phyloP scores from a whole-genome alignment of 179 eudicot genomes.

The Silene coronaria region DNA sequence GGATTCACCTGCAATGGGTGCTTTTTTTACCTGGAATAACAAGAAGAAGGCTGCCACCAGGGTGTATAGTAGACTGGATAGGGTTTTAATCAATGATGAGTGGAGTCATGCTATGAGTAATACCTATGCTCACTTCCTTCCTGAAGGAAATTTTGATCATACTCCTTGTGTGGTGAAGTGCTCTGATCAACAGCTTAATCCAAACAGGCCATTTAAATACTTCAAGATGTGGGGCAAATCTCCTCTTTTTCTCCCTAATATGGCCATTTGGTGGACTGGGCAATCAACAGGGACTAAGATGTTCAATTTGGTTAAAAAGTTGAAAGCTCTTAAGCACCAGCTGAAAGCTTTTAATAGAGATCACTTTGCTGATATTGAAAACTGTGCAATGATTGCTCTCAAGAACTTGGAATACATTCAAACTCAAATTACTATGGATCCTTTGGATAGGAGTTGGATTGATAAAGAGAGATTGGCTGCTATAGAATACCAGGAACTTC shows the following conservation, averaged over 20 bases:
- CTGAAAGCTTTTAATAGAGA: too few relatives aligned
- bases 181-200: background rate
- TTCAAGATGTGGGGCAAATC: background rate
- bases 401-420: too few relatives aligned
- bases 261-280: background rate
- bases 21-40: too few relatives aligned
- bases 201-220: background rate
- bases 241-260: background rate
- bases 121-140: background rate
- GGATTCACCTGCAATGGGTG: too few relatives aligned
- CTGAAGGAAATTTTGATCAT: background rate
- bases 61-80: background rate
- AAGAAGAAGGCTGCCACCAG: too few relatives aligned
- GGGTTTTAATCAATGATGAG: background rate
- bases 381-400: too few relatives aligned
- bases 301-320: background rate
- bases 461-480: background rate
- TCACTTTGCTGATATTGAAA: too few relatives aligned
- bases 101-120: background rate
- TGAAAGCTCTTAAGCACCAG: too few relatives aligned
- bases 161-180: background rate
- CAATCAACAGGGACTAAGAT: too few relatives aligned
- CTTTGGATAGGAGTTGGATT: accelerated
- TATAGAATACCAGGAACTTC: background rate
- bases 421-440: background rate